Conservation (phyloP, 2,329 filamentous ascomycete genomes). For the Lachnellula occidentalis region DNA sequence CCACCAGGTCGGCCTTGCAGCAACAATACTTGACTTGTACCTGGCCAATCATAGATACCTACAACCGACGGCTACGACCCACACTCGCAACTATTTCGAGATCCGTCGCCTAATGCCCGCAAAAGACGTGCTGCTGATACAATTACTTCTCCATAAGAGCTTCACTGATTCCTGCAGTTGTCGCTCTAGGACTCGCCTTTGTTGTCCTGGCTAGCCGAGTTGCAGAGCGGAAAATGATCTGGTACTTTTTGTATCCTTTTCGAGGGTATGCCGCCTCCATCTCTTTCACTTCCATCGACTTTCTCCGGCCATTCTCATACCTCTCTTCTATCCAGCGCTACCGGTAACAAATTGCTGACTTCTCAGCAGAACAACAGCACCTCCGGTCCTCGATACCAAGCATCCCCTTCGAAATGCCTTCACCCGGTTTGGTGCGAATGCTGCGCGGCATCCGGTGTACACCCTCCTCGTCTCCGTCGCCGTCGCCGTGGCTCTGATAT, state of each 20-base stretch:
- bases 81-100: neutral
- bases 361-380: conserved; percentile 61
- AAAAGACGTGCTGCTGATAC: neutral
- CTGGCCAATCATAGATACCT: too few relatives aligned
- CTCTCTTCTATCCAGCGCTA: neutral
- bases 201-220: conserved; percentile 15
- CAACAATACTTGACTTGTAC: too few relatives aligned
- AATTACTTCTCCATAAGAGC: neutral
- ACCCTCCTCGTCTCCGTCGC: conserved; percentile 71
- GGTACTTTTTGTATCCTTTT: conserved; percentile 72
- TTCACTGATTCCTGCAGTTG: conserved; percentile 18
- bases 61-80: too few relatives aligned
- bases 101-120: neutral
- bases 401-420: conserved; percentile 63
- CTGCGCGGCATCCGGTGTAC: conserved; percentile 67
- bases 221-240: conserved; percentile 50
- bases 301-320: too few relatives aligned
- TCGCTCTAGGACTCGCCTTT: conserved; percentile 12
- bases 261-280: conserved; percentile 59
- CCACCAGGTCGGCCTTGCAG: too few relatives aligned
- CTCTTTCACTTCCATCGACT: too few relatives aligned
- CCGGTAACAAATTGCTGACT: conserved; percentile 13
- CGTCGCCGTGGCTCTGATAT: conserved; percentile 64
- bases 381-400: conserved; percentile 56
- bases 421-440: conserved; percentile 63